Conservation (phyloP, 1,139 yeast genomes). For the Diutina scorzettiae region DNA sequence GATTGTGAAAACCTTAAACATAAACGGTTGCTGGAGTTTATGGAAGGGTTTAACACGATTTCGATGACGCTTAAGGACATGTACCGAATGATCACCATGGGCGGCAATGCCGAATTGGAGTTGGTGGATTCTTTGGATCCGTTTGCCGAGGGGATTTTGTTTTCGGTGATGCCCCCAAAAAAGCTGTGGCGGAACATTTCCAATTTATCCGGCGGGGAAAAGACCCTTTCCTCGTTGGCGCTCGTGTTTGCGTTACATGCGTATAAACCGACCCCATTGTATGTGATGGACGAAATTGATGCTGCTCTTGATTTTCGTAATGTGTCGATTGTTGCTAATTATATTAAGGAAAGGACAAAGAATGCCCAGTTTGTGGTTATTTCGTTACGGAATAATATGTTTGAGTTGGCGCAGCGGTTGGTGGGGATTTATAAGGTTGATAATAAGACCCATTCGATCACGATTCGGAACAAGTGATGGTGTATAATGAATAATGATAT, state of each 20-base stretch:
- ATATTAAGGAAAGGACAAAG: conserved; percentile 88
- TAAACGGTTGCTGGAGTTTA: conserved; percentile 74
- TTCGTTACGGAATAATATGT: conserved; percentile 93
- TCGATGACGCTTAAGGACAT: conserved; percentile 86
- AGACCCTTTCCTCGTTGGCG: conserved; percentile 89
- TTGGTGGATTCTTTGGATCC: conserved; percentile 94
- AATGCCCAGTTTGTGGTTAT: conserved; percentile 96
- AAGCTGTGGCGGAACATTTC: conserved; percentile 95
- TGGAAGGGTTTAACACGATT: conserved; percentile 82
- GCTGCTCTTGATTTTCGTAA: conserved; percentile 97
- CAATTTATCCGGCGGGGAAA: conserved; percentile 95
- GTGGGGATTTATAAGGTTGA: conserved; percentile 93
- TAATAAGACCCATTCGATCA: conserved; percentile 77
- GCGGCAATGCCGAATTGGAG: conserved; percentile 97
- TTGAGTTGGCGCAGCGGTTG: conserved; percentile 85
- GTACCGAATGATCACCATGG: conserved; percentile 99
- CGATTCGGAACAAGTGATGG: neutral
- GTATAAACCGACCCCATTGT: conserved; percentile 93
- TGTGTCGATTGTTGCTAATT: conserved; percentile 94
- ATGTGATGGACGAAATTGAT: conserved; percentile 99
- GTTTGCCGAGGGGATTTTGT: conserved; percentile 92
- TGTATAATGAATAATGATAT: neutral
- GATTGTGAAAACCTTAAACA: conserved; percentile 61
- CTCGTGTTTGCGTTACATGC: conserved; percentile 93
- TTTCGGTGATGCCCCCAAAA: conserved; percentile 98